Percentiles rank a stretch among this genome's conserved stretches.
phyloP scores from a whole-genome alignment of 192 early-diverging fungal genomes.

The Coemansia sp. region DNA sequence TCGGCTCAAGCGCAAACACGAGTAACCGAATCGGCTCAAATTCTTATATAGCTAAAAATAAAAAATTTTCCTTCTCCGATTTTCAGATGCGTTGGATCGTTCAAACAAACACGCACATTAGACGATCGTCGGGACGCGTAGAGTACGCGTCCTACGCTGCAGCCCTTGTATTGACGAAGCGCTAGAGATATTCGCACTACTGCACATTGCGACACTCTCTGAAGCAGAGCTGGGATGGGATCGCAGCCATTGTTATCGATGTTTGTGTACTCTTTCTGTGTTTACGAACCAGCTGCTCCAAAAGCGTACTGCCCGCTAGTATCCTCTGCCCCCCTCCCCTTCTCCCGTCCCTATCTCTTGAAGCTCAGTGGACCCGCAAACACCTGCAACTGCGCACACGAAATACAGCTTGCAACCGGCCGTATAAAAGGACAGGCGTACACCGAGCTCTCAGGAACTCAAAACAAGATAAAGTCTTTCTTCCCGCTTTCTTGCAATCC shows the following conservation, averaged over 20 bases:
- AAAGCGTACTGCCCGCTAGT: neutral
- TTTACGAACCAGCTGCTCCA: neutral
- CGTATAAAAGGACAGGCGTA: neutral
- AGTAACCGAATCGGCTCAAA: neutral
- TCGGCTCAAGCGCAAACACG: constrained; percentile 34
- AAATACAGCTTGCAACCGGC: neutral
- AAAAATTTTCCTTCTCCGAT: neutral
- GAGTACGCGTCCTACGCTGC: neutral
- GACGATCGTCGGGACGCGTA: neutral
- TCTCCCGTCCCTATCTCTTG: neutral
- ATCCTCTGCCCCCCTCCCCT: neutral
- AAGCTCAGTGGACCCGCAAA: neutral
- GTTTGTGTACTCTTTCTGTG: neutral
- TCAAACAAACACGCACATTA: too few relatives aligned
- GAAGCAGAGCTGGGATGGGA: neutral
- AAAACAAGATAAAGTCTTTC: too few relatives aligned
- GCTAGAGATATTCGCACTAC: neutral
- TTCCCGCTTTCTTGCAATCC: too few relatives aligned
- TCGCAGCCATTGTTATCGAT: neutral
- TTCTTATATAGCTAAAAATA: neutral
- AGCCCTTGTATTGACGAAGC: neutral
- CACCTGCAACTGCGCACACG: too few relatives aligned
- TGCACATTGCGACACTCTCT: neutral
- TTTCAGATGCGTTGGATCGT: too few relatives aligned
- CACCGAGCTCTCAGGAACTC: neutral